phyloP scores from a whole-genome alignment of 2,329 filamentous ascomycete species.

The Beauveria varroae region DNA sequence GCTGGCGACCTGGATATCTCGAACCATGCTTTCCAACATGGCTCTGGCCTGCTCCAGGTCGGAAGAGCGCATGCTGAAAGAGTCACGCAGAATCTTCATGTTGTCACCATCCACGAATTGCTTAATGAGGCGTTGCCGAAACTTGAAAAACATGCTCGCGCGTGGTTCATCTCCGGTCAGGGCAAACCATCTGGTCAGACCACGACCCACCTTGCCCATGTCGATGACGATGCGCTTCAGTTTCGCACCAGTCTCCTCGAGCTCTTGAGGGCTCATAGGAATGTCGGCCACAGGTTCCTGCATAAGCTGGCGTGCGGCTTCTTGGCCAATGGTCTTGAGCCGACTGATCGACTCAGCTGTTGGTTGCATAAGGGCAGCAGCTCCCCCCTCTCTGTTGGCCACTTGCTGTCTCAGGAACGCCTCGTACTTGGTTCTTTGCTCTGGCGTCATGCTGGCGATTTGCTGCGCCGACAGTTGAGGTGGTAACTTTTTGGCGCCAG shows the following conservation, averaged over 20 bases:
- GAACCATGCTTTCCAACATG: slow-evolving; percentile 45
- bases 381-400: slow-evolving; percentile 15
- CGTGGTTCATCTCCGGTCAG: slow-evolving; percentile 41
- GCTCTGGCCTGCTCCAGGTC: slow-evolving; percentile 43
- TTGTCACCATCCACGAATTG: slow-evolving; percentile 46
- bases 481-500: slow-evolving; percentile 18
- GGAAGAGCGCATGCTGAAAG: slow-evolving; percentile 42
- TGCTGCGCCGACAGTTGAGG: slow-evolving; percentile 23
- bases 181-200: slow-evolving; percentile 40
- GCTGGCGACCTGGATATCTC: slow-evolving; percentile 34
- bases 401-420: slow-evolving; percentile 25
- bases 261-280: slow-evolving; percentile 37
- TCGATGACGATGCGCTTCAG: slow-evolving; percentile 33
- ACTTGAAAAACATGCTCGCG: slow-evolving; percentile 44
- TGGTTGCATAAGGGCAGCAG: slow-evolving; percentile 6
- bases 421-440: slow-evolving; percentile 39
- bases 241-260: slow-evolving; percentile 36
- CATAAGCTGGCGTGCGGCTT: slow-evolving; percentile 31
- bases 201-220: slow-evolving; percentile 37
- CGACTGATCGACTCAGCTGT: slow-evolving; percentile 21
- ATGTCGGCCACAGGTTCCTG: slow-evolving; percentile 38
- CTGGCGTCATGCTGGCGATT: slow-evolving; percentile 34
- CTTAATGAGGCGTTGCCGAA: slow-evolving; percentile 43
- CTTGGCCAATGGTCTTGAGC: slow-evolving; percentile 29
- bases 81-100: slow-evolving; percentile 37